Evolutionary conservation across 2,329 filamentous ascomycete species (phyloP), one percentile per base, ranked within the genome.

Genomic region (Alternaria viburni): DNA sequence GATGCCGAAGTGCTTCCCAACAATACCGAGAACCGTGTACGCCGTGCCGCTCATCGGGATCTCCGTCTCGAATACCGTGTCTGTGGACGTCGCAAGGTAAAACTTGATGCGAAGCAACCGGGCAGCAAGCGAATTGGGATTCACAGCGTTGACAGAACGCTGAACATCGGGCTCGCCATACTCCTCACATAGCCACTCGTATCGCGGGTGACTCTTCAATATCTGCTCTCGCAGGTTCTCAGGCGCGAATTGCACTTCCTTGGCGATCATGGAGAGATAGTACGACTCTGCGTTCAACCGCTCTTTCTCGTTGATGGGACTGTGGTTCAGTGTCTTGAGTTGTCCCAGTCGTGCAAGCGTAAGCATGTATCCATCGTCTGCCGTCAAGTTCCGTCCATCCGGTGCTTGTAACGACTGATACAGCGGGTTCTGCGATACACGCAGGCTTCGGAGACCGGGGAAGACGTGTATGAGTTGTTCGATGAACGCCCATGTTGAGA

Each of bases 221-320:
- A 97, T 85, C 1, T 82, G 81, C 1, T 79, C 68, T 26, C 83
- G 80, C 68, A 90, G 86, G 3, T 78, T 79, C 59, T 87, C 84
- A 0, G 88, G 82, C 0, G 88, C 86, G 4, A 85, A 82, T 1
- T 89, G 86, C 43, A 97, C 83, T 75, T 96, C 92, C 66, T 89
- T 89, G 11, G 87, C 91, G 61, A 97, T 96, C 57, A 91, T 87
- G 1, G 90, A 92, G 11, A 98, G 87, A 78, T 99, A 99, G 78
- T 97, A 99, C 74, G 95, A 90, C 72, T 98, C 96, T 5, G 93
- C 93, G 74, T 98, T 96, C 57, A 88, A 85, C 17, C 95, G 89
- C 77, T 98, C 94, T 45, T 90, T 88, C 1, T 84, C 71, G 0
- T 89, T 89, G 69, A 98, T 89, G 1, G 78, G 79, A 63, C 80